Evolutionary conservation across 192 early-diverging fungal genomes (phyloP).

Genomic region (Coemansia sp.): DNA sequence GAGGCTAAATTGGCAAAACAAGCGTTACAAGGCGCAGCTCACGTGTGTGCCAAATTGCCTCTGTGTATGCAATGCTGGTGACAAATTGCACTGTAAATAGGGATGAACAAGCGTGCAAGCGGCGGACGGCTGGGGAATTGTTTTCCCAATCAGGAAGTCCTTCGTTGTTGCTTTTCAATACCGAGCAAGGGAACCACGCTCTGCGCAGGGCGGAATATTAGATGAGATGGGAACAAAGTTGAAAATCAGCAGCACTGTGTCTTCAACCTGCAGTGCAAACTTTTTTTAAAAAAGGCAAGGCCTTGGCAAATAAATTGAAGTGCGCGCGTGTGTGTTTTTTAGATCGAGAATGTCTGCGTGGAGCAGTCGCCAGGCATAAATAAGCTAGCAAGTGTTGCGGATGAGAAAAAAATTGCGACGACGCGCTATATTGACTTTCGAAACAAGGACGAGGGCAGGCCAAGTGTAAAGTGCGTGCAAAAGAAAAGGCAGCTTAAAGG

Average conservation of each 20-base stretch:
- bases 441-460: neutral
- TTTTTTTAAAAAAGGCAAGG: neutral
- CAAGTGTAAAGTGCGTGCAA: neutral
- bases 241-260: constrained; percentile 1
- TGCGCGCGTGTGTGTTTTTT: constrained; percentile 9
- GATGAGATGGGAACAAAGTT: constrained; percentile 8
- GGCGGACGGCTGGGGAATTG: constrained; percentile 1
- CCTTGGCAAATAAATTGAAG: constrained; percentile 10
- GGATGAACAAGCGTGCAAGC: constrained; percentile 1
- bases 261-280: neutral
- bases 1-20: constrained; percentile 9
- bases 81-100: constrained; percentile 1
- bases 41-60: constrained; percentile 4
- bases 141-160: constrained; percentile 2
- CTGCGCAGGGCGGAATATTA: neutral
- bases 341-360: constrained; percentile 4
- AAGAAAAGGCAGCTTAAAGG: neutral
- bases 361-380: neutral
- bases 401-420: neutral
- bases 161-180: constrained; percentile 1
- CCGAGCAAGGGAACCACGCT: constrained; percentile 8
- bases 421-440: neutral
- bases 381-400: neutral
- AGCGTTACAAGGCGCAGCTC: constrained; percentile 4
- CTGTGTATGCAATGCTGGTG: constrained; percentile 2